phyloP scores from a whole-genome alignment of 2,329 filamentous ascomycete species.

The Penicillium crustosum region DNA sequence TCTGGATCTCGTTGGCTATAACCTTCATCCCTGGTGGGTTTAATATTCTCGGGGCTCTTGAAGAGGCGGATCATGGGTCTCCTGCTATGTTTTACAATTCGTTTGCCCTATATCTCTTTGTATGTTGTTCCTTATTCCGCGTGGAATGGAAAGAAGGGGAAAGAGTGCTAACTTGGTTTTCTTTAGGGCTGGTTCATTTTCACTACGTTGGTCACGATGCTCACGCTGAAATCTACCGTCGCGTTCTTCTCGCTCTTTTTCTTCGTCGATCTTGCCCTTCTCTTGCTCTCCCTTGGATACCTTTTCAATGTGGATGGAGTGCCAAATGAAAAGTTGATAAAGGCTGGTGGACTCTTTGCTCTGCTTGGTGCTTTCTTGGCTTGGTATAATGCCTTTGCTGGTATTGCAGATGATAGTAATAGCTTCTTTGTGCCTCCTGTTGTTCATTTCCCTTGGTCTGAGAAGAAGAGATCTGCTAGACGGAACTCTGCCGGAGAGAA shows the following conservation, averaged over 20 bases:
- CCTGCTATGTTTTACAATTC: conserved; percentile 54
- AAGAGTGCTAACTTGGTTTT: background rate
- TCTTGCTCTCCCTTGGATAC: conserved; percentile 65
- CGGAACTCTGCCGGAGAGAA: background rate
- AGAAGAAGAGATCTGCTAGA: conserved; percentile 13
- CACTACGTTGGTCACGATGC: conserved; percentile 67
- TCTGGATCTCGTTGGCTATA: conserved; percentile 73
- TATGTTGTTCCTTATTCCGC: background rate
- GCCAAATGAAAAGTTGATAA: conserved; percentile 22
- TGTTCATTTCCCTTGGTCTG: conserved; percentile 28
- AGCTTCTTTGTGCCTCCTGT: conserved; percentile 27
- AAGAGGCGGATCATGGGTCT: conserved; percentile 29
- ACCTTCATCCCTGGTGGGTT: conserved; percentile 65
- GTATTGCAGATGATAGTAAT: conserved; percentile 56
- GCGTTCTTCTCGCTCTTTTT: conserved; percentile 75
- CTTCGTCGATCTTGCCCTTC: conserved; percentile 69
- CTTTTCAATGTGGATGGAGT: conserved; percentile 42
- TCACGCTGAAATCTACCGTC: conserved; percentile 71
- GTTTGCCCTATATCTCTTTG: conserved; percentile 65
- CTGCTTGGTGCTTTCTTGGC: conserved; percentile 54
- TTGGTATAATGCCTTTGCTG: conserved; percentile 57
- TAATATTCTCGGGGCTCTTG: conserved; percentile 27
- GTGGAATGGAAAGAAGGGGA: background rate
- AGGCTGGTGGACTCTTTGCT: conserved; percentile 54
- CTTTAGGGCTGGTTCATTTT: conserved; percentile 73